Conservation (phyloP, 2,329 filamentous ascomycete species). For the Plenodomus biglobosus region DNA sequence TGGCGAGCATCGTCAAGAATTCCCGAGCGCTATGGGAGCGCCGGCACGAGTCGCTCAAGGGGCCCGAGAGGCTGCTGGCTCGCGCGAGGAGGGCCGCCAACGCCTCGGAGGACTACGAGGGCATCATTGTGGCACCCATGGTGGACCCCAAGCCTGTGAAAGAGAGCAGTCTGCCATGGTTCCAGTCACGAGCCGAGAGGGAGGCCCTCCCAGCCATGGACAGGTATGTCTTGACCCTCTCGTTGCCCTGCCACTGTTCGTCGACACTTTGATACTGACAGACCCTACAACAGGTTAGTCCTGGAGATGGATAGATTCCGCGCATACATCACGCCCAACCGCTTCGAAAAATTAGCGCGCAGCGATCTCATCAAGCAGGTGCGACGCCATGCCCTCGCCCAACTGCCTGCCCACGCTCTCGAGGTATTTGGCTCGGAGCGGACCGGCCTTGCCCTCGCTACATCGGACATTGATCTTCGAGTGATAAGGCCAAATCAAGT, state of each 20-base stretch:
- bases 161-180: constrained; percentile 24
- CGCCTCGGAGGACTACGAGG: constrained; percentile 19
- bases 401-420: constrained; percentile 31
- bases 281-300: constrained; percentile 16
- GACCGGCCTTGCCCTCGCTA: constrained; percentile 55
- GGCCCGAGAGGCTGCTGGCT: constrained; percentile 7
- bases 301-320: constrained; percentile 34
- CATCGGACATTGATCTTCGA: constrained; percentile 59
- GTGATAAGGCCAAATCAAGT: constrained; percentile 19
- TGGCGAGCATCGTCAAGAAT: constrained; percentile 1
- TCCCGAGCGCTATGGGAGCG: background rate
- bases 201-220: constrained; percentile 5
- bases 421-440: constrained; percentile 57
- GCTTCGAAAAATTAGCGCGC: constrained; percentile 46
- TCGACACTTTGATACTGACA: background rate
- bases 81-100: constrained; percentile 11
- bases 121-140: constrained; percentile 19
- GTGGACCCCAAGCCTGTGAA: background rate
- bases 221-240: constrained; percentile 4
- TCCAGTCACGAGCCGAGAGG: constrained; percentile 1
- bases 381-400: constrained; percentile 14
- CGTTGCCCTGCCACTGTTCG: background rate
- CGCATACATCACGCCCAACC: constrained; percentile 41
- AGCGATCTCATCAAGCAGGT: constrained; percentile 38
- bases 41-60: background rate